These are phyloP conservation scores for Ascodesmis nigricans DNA, from an alignment of 495 filamentous ascomycete species.

Conservation along the genomic window DNA sequence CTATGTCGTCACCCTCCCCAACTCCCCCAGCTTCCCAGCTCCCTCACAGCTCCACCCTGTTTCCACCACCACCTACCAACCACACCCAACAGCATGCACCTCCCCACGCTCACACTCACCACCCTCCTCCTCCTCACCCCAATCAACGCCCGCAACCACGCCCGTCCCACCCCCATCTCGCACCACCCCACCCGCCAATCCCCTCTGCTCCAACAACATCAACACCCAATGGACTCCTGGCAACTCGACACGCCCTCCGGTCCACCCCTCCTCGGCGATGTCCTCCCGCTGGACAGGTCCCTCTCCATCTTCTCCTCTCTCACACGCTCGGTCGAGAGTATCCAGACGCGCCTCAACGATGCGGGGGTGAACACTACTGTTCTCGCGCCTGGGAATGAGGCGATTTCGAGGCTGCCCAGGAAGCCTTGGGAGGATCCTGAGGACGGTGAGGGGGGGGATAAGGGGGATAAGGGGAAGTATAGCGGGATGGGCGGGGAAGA, in stretches of 20 bases:
- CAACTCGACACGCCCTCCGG: conserved; percentile 18
- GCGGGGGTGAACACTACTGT: conserved; percentile 57
- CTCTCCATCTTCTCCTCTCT: conserved; percentile 82
- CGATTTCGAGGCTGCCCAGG: conserved; percentile 51
- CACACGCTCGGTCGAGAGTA: conserved; percentile 53
- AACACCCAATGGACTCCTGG: too few relatives aligned
- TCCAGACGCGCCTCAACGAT: conserved; percentile 51
- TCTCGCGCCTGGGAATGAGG: conserved; percentile 67
- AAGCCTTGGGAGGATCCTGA: conserved; percentile 87
- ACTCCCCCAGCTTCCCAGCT: too few relatives aligned
- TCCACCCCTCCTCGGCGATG: conserved; percentile 45
- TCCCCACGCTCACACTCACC: too few relatives aligned
- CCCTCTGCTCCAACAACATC: too few relatives aligned
- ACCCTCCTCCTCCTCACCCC: too few relatives aligned
- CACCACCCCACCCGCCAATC: too few relatives aligned
- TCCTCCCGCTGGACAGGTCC: conserved; percentile 55
- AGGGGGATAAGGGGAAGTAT: conserved; percentile 39
- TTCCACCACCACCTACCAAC: too few relatives aligned
- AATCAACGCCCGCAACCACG: too few relatives aligned
- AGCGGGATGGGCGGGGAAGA: conserved; percentile 57
- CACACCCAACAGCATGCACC: too few relatives aligned
- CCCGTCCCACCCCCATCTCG: too few relatives aligned
- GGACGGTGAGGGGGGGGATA: conserved; percentile 53
- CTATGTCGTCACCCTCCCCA: too few relatives aligned
- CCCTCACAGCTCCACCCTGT: too few relatives aligned